A percentile compares a stretch with the other conserved stretches of the same genome.
phyloP scores from a whole-genome alignment of 148 eudicot species.

The Limonium bicolor region DNA sequence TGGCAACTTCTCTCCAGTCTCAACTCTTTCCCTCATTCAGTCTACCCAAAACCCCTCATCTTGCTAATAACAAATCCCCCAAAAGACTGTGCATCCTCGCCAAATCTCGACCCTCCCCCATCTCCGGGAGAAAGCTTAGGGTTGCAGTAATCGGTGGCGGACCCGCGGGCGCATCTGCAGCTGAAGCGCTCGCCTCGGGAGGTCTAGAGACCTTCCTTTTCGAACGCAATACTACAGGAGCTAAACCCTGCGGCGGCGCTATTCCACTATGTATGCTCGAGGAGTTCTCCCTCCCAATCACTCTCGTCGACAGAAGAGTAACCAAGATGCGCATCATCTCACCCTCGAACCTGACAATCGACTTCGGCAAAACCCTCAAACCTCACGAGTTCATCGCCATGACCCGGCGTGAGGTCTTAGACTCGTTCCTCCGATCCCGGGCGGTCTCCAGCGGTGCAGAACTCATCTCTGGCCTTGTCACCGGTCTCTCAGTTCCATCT shows the following conservation, averaged over 20 bases:
- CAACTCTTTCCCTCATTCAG: constrained; percentile 23
- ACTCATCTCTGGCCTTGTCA: constrained; percentile 43
- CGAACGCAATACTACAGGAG: constrained; percentile 54
- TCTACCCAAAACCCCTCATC: constrained; percentile 8
- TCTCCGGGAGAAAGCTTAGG: constrained; percentile 33
- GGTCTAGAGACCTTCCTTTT: constrained; percentile 77
- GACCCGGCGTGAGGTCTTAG: constrained; percentile 86
- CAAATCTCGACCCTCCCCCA: constrained; percentile 6
- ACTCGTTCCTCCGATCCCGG: constrained; percentile 51
- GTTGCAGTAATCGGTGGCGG: constrained; percentile 84
- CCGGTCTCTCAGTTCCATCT: constrained; percentile 35
- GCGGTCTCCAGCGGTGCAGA: constrained; percentile 50
- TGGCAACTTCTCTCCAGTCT: constrained; percentile 20
- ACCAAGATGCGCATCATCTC: constrained; percentile 74
- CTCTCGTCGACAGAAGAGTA: constrained; percentile 65
- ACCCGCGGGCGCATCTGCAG: constrained; percentile 84
- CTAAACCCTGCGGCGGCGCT: constrained; percentile 96
- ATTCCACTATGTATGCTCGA: constrained; percentile 90
- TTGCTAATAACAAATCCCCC: not conserved
- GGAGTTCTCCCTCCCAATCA: constrained; percentile 53
- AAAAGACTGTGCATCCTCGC: constrained; percentile 10
- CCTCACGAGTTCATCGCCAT: constrained; percentile 80
- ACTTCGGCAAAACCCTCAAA: constrained; percentile 70
- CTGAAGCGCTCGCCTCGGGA: constrained; percentile 55
- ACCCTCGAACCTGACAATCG: constrained; percentile 62